phyloP scores from a whole-genome alignment of 2,329 filamentous ascomycete genomes.

The Hymenoscyphus repandus region DNA sequence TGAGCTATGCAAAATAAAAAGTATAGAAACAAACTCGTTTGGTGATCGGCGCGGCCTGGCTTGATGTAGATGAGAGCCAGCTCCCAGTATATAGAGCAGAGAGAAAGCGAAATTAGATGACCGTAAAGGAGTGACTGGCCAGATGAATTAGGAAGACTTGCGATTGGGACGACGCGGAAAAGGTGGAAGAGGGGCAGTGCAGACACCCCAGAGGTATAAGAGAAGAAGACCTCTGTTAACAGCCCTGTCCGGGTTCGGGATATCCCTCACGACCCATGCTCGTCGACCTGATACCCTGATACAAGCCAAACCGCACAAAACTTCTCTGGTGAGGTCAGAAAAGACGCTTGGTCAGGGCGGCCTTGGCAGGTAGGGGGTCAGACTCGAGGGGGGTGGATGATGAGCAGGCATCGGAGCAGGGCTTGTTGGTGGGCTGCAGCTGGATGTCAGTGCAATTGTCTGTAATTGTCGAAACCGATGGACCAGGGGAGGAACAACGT shows the following conservation, averaged over 20 bases:
- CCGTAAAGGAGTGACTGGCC: conserved; percentile 48
- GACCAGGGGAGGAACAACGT: neutral
- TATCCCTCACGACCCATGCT: conserved; percentile 27
- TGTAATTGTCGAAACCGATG: conserved; percentile 8
- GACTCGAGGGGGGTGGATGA: neutral
- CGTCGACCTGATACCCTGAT: conserved; percentile 24
- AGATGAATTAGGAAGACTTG: conserved; percentile 35
- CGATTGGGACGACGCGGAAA: conserved; percentile 42
- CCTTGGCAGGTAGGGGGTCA: conserved; percentile 18
- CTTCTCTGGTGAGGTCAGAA: conserved; percentile 28
- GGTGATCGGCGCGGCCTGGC: conserved; percentile 31
- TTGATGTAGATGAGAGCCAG: conserved; percentile 49
- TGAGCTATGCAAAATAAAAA: conserved; percentile 33
- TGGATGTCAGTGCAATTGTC: neutral
- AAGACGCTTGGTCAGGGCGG: conserved; percentile 18
- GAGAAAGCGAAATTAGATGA: conserved; percentile 38
- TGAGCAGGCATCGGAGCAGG: neutral
- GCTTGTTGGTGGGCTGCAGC: neutral
- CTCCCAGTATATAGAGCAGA: conserved; percentile 47
- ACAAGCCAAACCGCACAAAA: conserved; percentile 30
- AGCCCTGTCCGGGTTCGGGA: conserved; percentile 29
- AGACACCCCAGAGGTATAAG: conserved; percentile 46
- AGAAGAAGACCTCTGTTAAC: conserved; percentile 37
- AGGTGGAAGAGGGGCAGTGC: conserved; percentile 42
- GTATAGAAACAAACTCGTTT: conserved; percentile 40